phyloP scores from a whole-genome alignment of 78 protist species.

The Speleostelium caveatum region DNA sequence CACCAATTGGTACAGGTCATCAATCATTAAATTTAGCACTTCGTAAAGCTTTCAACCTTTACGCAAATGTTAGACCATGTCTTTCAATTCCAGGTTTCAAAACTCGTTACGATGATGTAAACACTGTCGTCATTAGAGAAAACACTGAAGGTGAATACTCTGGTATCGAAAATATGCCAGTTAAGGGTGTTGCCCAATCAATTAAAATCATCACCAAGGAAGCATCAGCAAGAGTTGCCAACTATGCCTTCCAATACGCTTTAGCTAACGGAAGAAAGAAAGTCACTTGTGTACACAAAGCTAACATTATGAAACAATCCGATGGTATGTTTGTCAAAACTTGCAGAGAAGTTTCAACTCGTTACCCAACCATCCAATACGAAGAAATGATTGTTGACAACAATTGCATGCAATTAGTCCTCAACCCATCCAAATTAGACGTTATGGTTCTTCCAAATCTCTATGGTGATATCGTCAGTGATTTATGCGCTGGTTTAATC shows the following conservation, averaged over 20 bases:
- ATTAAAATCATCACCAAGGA: conserved; percentile 86
- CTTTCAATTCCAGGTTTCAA: conserved; percentile 82
- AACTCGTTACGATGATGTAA: conserved; percentile 89
- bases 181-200: conserved; percentile 79
- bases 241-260: conserved; percentile 90
- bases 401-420: conserved; percentile 87
- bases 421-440: conserved; percentile 86
- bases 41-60: conserved; percentile 85
- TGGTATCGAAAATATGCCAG: conserved; percentile 90
- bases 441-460: conserved; percentile 92
- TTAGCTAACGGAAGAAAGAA: conserved; percentile 60
- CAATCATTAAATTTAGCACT: conserved; percentile 89
- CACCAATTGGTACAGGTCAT: conserved; percentile 94
- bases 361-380: conserved; percentile 88
- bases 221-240: conserved; percentile 86
- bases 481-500: conserved; percentile 89
- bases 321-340: conserved; percentile 90
- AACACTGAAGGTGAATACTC: conserved; percentile 95
- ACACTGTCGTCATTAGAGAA: conserved; percentile 91
- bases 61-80: conserved; percentile 92
- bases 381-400: conserved; percentile 88
- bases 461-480: conserved; percentile 93
- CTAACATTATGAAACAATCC: conserved; percentile 89
- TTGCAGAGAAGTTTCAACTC: conserved; percentile 84
- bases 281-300: conserved; percentile 92